phyloP scores from a whole-genome alignment of 176 grass and related monocot genomes.

The Carex pumila region DNA sequence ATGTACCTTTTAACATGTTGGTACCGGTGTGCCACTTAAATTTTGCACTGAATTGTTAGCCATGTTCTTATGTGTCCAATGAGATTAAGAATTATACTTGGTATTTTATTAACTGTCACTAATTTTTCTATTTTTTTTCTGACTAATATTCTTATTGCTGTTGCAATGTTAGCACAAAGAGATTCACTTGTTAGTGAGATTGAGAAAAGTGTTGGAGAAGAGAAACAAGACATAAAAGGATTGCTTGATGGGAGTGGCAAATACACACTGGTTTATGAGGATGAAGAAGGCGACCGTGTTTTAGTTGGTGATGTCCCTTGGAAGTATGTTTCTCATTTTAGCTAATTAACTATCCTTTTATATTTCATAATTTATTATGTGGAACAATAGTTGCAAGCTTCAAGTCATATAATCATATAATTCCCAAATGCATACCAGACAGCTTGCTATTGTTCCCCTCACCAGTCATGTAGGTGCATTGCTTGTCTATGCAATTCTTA shows the following conservation, averaged over 20 bases:
- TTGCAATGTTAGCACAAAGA: slow-evolving; percentile 27
- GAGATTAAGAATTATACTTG: background rate
- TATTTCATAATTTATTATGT: background rate
- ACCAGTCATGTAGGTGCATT: background rate
- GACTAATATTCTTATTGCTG: background rate
- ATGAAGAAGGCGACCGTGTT: slow-evolving; percentile 80
- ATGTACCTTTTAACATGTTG: background rate
- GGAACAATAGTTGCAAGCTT: background rate
- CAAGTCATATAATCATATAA: background rate
- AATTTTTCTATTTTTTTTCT: background rate
- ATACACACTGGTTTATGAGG: slow-evolving; percentile 83
- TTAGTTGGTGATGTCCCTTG: slow-evolving; percentile 89
- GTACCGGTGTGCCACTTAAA: background rate
- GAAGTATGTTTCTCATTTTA: slow-evolving; percentile 39
- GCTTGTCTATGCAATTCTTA: background rate
- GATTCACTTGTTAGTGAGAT: slow-evolving; percentile 12
- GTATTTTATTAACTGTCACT: background rate
- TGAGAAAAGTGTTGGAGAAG: slow-evolving; percentile 18
- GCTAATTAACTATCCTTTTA: background rate
- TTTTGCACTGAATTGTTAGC: background rate
- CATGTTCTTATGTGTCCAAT: background rate
- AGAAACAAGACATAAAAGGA: slow-evolving; percentile 13
- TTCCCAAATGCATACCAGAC: background rate
- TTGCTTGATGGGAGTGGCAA: slow-evolving; percentile 57
- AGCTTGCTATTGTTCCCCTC: background rate